phyloP scores from a whole-genome alignment of 371 early-diverging fungal species.

The Thermomucor indicae-seudaticae region DNA sequence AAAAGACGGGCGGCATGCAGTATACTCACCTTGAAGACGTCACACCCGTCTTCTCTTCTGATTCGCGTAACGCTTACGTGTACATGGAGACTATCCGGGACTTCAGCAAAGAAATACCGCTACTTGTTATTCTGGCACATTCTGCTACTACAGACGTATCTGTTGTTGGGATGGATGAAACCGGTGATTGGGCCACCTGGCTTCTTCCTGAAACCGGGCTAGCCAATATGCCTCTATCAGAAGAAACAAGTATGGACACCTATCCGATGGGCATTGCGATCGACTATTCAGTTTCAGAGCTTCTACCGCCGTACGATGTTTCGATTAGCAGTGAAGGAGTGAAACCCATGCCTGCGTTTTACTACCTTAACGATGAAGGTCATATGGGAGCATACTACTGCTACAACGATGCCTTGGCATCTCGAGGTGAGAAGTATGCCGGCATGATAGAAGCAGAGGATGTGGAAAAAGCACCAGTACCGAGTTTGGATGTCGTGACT shows the following conservation, averaged over 20 bases:
- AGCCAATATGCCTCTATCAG: slow-evolving; percentile 30
- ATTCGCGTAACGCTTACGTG: slow-evolving; percentile 29
- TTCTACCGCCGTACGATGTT: slow-evolving; percentile 33
- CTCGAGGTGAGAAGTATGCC: slow-evolving; percentile 20
- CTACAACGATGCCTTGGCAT: slow-evolving; percentile 30
- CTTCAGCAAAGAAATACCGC: slow-evolving; percentile 28
- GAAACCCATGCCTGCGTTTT: slow-evolving; percentile 33
- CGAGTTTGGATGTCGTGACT: neutral
- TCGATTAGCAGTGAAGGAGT: slow-evolving; percentile 23
- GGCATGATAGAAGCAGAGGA: slow-evolving; percentile 16
- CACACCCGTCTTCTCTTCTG: slow-evolving; percentile 28
- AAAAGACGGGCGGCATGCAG: slow-evolving; percentile 3
- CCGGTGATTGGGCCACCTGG: slow-evolving; percentile 43
- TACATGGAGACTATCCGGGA: slow-evolving; percentile 38
- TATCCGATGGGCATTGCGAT: slow-evolving; percentile 41
- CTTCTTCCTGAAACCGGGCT: slow-evolving; percentile 24
- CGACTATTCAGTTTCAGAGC: slow-evolving; percentile 34
- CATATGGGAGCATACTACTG: slow-evolving; percentile 37
- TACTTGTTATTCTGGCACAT: slow-evolving; percentile 32
- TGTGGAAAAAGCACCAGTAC: slow-evolving; percentile 2
- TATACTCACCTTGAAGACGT: slow-evolving; percentile 37
- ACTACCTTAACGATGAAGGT: slow-evolving; percentile 43
- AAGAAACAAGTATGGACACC: slow-evolving; percentile 31
- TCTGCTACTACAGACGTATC: slow-evolving; percentile 33
- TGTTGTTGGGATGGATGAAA: slow-evolving; percentile 33